Conservation (phyloP, 345 rosid species). For the Rubroshorea leprosula region DNA sequence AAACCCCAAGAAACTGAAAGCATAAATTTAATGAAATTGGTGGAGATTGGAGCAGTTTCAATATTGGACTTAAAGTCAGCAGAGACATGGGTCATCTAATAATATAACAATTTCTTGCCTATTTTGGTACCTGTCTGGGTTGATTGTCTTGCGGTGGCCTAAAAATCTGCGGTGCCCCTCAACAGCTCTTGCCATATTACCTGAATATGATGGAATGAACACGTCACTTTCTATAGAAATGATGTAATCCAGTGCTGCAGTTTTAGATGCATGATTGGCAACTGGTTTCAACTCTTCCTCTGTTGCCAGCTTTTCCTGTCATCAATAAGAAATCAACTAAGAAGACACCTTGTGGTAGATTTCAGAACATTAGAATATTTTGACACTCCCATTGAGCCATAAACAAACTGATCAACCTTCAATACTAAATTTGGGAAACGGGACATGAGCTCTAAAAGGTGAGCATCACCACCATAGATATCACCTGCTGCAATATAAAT, state of each 20-base stretch:
- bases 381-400: background rate
- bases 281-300: conserved; percentile 53
- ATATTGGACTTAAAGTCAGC: too few relatives aligned
- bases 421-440: conserved; percentile 71
- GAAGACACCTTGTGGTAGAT: conserved; percentile 5
- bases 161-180: conserved; percentile 97
- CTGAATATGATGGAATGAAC: conserved; percentile 82
- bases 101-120: background rate
- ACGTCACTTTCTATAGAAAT: conserved; percentile 81
- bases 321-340: conserved; percentile 13
- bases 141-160: conserved; percentile 78
- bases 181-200: conserved; percentile 96
- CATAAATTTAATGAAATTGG: too few relatives aligned
- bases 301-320: conserved; percentile 67
- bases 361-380: conserved; percentile 7
- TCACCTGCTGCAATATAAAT: conserved; percentile 90
- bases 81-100: background rate
- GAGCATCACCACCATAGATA: conserved; percentile 78
- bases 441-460: conserved; percentile 53
- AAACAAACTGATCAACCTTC: conserved; percentile 48
- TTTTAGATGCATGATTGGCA: conserved; percentile 67
- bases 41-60: too few relatives aligned
- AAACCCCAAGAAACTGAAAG: too few relatives aligned
- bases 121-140: conserved; percentile 66
- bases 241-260: conserved; percentile 93